Percentiles rank a stretch among this genome's conserved stretches.
Evolutionary conservation across 805 yeast species (phyloP).

Genomic region (Pichia eremophila): DNA sequence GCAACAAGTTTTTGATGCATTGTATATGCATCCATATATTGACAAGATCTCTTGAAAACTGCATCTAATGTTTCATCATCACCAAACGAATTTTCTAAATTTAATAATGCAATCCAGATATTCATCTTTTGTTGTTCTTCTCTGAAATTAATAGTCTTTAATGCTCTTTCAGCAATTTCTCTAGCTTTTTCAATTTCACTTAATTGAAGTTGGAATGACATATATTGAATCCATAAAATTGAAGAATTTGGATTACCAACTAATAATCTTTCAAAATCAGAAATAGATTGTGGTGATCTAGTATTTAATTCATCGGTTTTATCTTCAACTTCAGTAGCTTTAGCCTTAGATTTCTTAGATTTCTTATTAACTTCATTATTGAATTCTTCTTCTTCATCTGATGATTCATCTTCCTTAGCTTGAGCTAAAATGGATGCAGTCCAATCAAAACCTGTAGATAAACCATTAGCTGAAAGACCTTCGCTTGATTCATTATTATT

Average conservation of each 20-base stretch:
- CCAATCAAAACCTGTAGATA: slow-evolving; percentile 93
- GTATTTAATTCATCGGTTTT: slow-evolving; percentile 76
- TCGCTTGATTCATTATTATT: slow-evolving; percentile 18
- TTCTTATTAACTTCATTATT: slow-evolving; percentile 30
- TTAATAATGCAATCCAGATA: slow-evolving; percentile 91
- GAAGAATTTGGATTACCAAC: slow-evolving; percentile 93
- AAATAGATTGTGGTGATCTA: slow-evolving; percentile 82
- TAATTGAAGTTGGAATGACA: slow-evolving; percentile 93
- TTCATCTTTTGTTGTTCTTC: slow-evolving; percentile 91
- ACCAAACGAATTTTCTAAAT: slow-evolving; percentile 92
- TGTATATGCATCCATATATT: slow-evolving; percentile 79
- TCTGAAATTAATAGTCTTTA: slow-evolving; percentile 79
- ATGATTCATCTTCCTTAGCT: slow-evolving; percentile 47
- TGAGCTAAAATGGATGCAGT: slow-evolving; percentile 83
- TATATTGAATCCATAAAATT: slow-evolving; percentile 91
- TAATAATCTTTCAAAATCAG: slow-evolving; percentile 86
- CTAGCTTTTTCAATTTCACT: slow-evolving; percentile 93
- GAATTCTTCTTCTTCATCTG: slow-evolving; percentile 38
- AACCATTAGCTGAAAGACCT: slow-evolving; percentile 34
- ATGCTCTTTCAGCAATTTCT: slow-evolving; percentile 85
- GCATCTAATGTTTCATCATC: slow-evolving; percentile 72
- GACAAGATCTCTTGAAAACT: slow-evolving; percentile 74
- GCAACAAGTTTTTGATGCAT: slow-evolving; percentile 75
- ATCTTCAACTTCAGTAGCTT: slow-evolving; percentile 48
- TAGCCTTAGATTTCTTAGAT: slow-evolving; percentile 34